phyloP scores from a whole-genome alignment of 192 early-diverging fungal genomes.

The Backusella tarrabulga region DNA sequence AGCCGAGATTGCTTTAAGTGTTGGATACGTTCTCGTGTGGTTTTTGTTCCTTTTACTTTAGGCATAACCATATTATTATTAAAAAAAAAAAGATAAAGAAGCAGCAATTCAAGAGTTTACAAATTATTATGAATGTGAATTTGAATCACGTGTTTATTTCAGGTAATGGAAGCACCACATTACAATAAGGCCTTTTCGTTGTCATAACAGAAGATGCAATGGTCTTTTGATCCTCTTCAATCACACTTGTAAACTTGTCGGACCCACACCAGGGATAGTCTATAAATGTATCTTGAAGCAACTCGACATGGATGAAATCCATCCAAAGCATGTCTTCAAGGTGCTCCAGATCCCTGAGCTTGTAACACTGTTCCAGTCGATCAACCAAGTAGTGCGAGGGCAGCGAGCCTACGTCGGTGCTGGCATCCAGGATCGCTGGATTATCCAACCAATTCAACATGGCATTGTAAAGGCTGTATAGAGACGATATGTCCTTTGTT shows the following conservation, averaged over 20 bases:
- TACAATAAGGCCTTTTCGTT: background rate
- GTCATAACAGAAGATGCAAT: background rate
- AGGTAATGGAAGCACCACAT: background rate
- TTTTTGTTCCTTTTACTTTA: background rate
- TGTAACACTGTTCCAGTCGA: conserved; percentile 32
- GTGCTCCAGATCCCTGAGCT: conserved; percentile 14
- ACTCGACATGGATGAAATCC: conserved; percentile 22
- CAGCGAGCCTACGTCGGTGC: conserved; percentile 27
- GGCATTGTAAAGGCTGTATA: conserved; percentile 43
- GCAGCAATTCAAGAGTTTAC: no score
- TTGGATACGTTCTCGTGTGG: background rate
- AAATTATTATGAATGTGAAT: background rate
- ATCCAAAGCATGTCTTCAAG: conserved; percentile 39
- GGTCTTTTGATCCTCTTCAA: background rate
- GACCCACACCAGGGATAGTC: conserved; percentile 10
- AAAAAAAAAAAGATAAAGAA: background rate
- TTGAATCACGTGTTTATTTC: background rate
- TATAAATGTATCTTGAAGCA: background rate
- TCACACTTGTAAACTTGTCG: background rate
- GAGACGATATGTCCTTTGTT: background rate
- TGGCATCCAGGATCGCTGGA: conserved; percentile 22
- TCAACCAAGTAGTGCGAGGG: conserved; percentile 31
- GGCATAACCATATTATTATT: background rate
- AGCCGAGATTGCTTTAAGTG: background rate
- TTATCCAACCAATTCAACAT: conserved; percentile 48